Base-by-base conservation (phyloP, 345 rosid species). In the Noccaea bulbosa region DNA sequence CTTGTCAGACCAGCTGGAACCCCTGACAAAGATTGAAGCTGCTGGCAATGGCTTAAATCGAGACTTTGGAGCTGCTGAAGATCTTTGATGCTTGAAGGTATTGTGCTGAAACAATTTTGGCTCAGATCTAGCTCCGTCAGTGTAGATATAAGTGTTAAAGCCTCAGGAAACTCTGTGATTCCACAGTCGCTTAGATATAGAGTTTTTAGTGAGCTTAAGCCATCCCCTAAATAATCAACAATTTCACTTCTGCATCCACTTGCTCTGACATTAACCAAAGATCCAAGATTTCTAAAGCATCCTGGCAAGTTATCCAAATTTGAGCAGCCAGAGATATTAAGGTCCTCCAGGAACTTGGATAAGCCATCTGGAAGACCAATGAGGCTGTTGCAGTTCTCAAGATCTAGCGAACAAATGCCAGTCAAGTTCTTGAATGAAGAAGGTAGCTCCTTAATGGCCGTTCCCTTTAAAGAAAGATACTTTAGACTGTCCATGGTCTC, bases 271-370 rank as follows among this genome's bases (percentile, higher is more conserved):
- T 5, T 14, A 33, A 14, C 33, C 56, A 65, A 65, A 35, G 53
- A 47, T 30, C 45, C 57, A 15, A 48, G 47, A 35, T 65, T 46
- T 15, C 50, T 3, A 15, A 15, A 17, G 45, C 46, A 7, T 43
- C 17, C 35, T 60, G 65, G 37, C 37, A 60, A 41, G 22, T 8
- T 60, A 7, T 11, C 65, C 48, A 60, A 43, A 27, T 60, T 60
- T 60, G 65, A 24, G 65, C 65, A 60, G 65, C 65, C 50, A 60
- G 65, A 60, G 50, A 41, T 40, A 41, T 41, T 60, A 41, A 60
- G 50, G 4, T 60, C 65, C 4, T 41, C 11, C 6, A 60, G 50
- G 50, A 12, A 24, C 34, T 27, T 43, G 50, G 20, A 60, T 41
- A 60, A 60, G 38, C 22, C 22, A 20, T 27, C 38, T 27, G 65